Evolutionary conservation across 2,329 filamentous ascomycete genomes (phyloP).

Genomic region (Fusarium foetens): DNA sequence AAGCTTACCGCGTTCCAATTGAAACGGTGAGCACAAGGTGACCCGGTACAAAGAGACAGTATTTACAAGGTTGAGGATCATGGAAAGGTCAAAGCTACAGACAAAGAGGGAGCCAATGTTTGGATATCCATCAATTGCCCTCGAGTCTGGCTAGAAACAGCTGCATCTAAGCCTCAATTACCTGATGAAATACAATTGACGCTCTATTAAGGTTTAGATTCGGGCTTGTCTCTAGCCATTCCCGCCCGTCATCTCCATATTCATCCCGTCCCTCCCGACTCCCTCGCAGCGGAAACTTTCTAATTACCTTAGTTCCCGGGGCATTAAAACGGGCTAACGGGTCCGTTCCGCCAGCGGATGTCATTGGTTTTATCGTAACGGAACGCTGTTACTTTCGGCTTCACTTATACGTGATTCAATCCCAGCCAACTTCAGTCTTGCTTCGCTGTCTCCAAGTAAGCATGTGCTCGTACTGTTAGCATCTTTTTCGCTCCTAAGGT

Average conservation of each 20-base stretch:
- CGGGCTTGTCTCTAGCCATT: neutral
- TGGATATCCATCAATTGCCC: neutral
- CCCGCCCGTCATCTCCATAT: slow-evolving; percentile 15
- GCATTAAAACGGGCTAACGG: neutral
- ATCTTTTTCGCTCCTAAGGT: neutral
- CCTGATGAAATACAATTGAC: neutral
- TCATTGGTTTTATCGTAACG: slow-evolving; percentile 24
- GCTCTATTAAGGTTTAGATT: slow-evolving; percentile 4
- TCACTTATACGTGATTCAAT: neutral
- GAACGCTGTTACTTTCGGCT: neutral
- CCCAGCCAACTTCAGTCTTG: neutral
- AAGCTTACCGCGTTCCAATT: slow-evolving; percentile 21
- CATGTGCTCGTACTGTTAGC: neutral
- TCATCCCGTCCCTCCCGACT: slow-evolving; percentile 3
- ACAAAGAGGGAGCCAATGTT: slow-evolving; percentile 26
- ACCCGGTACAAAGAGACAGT: neutral
- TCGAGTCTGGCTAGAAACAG: neutral
- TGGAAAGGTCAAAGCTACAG: slow-evolving; percentile 10
- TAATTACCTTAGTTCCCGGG: slow-evolving; percentile 26
- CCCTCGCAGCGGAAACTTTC: slow-evolving; percentile 15
- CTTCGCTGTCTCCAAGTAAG: neutral
- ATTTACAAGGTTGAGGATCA: slow-evolving; percentile 16
- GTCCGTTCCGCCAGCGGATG: slow-evolving; percentile 16
- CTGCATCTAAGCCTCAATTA: neutral
- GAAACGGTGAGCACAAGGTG: slow-evolving; percentile 23